phyloP scores from a whole-genome alignment of 441 rosid genomes.

The Theobroma grandiflorum region DNA sequence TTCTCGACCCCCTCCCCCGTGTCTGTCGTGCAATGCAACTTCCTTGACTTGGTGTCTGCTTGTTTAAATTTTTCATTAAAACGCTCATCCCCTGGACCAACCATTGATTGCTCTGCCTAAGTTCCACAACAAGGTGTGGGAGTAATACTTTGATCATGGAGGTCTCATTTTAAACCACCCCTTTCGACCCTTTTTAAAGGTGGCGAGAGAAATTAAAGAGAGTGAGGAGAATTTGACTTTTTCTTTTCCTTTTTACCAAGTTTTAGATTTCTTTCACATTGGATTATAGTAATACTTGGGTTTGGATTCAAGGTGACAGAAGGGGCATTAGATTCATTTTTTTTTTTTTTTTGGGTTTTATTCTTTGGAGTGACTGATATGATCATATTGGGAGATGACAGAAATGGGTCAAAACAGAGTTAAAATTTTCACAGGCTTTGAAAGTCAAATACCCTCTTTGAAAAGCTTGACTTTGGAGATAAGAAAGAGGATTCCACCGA shows the following conservation, averaged over 20 bases:
- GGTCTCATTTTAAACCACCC: not conserved
- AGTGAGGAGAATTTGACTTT: not conserved
- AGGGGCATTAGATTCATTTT: not conserved
- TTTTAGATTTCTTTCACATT: not conserved
- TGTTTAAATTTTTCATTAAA: not conserved
- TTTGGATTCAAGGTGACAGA: constrained; percentile 28
- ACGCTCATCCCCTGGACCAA: not conserved
- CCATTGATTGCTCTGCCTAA: not conserved
- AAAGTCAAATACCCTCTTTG: constrained; percentile 22
- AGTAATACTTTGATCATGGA: not conserved
- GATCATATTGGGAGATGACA: constrained; percentile 12
- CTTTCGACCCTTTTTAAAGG: not conserved
- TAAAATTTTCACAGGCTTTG: not conserved
- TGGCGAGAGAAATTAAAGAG: not conserved
- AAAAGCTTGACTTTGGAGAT: constrained; percentile 8
- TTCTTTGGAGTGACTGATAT: not conserved
- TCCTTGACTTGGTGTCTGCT: constrained; percentile 17
- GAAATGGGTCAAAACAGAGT: not conserved
- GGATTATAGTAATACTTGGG: not conserved
- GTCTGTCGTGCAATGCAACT: constrained; percentile 24
- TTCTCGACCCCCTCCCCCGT: not conserved
- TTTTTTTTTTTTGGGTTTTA: not conserved
- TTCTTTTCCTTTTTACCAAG: not conserved
- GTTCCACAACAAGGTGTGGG: not conserved
- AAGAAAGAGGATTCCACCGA: not conserved